Conservation (phyloP, 441 rosid genomes). For the Monsonia emarginata region DNA sequence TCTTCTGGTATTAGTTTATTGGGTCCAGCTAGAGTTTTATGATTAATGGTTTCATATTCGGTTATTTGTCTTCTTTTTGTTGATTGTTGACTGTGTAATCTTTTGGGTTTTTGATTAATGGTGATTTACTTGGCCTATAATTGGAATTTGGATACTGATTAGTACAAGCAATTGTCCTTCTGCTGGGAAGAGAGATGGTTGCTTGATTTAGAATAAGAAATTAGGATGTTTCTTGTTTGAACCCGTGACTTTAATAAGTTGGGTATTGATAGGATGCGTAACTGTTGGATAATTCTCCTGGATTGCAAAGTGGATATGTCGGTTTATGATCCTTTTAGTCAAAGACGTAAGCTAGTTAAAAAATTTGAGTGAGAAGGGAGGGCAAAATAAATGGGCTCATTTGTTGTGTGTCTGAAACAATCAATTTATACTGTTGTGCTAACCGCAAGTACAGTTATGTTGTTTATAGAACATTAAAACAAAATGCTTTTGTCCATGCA, state of each 20-base stretch:
- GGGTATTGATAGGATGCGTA: background rate
- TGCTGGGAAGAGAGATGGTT: background rate
- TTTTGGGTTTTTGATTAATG: background rate
- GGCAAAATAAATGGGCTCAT: background rate
- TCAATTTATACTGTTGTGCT: background rate
- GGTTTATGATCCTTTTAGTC: background rate
- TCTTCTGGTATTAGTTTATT: background rate
- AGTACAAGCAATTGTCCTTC: background rate
- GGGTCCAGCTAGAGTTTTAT: background rate
- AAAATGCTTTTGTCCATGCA: background rate
- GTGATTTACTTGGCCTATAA: background rate
- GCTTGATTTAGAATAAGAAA: too few relatives aligned
- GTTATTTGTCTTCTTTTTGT: background rate
- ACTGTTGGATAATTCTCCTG: too few relatives aligned
- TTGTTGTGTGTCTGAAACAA: background rate
- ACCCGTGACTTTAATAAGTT: too few relatives aligned
- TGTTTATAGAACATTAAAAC: too few relatives aligned
- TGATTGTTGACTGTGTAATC: background rate
- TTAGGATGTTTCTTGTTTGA: background rate
- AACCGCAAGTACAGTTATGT: background rate
- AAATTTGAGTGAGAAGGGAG: background rate
- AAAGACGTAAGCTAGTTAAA: background rate
- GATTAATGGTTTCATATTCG: background rate
- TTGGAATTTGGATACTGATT: background rate
- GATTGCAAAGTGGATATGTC: background rate